Evolutionary conservation across 2,329 filamentous ascomycete species (phyloP), one percentile per base, ranked within the genome.

Genomic region (Botrytis medusae): DNA sequence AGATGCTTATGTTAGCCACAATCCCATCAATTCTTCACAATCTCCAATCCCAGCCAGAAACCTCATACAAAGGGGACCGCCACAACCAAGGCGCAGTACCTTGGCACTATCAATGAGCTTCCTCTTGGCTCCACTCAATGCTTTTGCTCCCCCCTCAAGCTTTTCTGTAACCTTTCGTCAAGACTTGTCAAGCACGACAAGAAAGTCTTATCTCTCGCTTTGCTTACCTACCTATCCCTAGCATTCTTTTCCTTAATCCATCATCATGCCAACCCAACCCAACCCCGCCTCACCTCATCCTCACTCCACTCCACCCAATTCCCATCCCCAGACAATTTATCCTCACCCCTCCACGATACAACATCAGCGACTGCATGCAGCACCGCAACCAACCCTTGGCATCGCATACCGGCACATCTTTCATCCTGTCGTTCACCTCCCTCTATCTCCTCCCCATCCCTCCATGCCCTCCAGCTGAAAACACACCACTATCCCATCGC

Each of bases 161-260:
- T 64, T 71, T 71, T 65, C 44, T 32, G n/a, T 7, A 51, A 57
- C 22, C 29, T 32, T 25, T 37, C n/a, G 22, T 64, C n/a, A 46
- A 64, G 61, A 64, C 61, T 64, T 32, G 40, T 29, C 61, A 64
- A 63, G 37, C 37, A 32, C 25, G n/a, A 46, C 40, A 29, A 22
- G 61, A 63, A 63, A 63, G 61, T 70, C 68, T 70, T 70, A 70
- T 70, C 68, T 70, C 54, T 60, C 68, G 68, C 54, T n/a, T 34
- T 40, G 37, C 22, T 44, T 29, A 18, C 51, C 51, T n/a, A 46
- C n/a, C 51, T 44, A 29, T n/a, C 22, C 54, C 25, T 69, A n/a
- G 25, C 22, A 32, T 1, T 29, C 12, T 48, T 44, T 42, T 14
- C 67, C 16, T 25, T 3, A 40, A 37, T 37, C 6, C 29, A 67